phyloP scores from a whole-genome alignment of 805 yeast species.

The Kazachstania africana region DNA sequence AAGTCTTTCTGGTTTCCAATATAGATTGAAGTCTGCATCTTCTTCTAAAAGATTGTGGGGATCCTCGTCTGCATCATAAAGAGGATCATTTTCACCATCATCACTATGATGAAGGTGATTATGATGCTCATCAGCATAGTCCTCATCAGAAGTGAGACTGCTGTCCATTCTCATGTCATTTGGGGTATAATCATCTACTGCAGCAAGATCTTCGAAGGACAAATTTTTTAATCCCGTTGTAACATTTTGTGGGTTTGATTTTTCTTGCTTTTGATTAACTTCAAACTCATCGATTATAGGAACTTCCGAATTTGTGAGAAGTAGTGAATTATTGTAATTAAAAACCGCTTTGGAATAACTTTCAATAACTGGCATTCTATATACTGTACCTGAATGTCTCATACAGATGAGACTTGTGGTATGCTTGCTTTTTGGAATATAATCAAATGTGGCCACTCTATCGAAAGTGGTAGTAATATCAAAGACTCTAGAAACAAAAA shows the following conservation, averaged over 20 bases:
- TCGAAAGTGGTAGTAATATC: conserved; percentile 70
- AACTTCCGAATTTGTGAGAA: conserved; percentile 35
- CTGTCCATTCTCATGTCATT: not conserved
- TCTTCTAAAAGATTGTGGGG: conserved; percentile 6
- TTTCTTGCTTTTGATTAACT: conserved; percentile 12
- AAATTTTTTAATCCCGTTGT: conserved; percentile 12
- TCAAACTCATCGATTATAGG: conserved; percentile 20
- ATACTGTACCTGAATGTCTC: conserved; percentile 83
- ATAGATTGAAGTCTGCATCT: conserved; percentile 18
- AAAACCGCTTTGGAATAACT: conserved; percentile 51
- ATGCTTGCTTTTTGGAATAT: conserved; percentile 47
- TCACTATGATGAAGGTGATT: too few relatives aligned
- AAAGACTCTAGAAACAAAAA: conserved; percentile 65
- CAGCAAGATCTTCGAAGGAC: conserved; percentile 25
- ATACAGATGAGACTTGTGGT: conserved; percentile 68
- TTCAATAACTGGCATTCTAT: conserved; percentile 63
- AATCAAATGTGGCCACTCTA: conserved; percentile 76
- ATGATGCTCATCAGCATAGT: conserved; percentile 12
- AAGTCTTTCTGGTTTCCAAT: conserved; percentile 32
- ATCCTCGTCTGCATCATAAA: conserved; percentile 7
- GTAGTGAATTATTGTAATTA: conserved; percentile 56
- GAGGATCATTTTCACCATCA: conserved; percentile 8
- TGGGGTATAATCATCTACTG: conserved; percentile 13
- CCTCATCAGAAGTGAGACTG: conserved; percentile 7
- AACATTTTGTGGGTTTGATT: conserved; percentile 12